Conservation (phyloP, 2,329 filamentous ascomycete species). For the Alternaria hordeiaustralica region DNA sequence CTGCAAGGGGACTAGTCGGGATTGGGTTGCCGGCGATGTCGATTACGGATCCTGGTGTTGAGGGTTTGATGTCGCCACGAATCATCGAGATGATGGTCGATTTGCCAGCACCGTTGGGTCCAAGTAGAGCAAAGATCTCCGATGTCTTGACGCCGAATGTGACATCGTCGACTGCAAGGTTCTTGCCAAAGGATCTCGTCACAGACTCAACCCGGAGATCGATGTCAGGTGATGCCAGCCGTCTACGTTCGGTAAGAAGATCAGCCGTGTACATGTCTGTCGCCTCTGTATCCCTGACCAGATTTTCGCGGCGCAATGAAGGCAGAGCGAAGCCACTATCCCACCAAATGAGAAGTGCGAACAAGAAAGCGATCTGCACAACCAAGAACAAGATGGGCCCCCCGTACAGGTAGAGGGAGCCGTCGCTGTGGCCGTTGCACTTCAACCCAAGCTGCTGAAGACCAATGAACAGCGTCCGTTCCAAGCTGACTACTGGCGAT, state of each 20-base stretch:
- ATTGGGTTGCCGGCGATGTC: conserved; percentile 81
- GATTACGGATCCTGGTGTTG: conserved; percentile 71
- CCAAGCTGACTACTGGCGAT: conserved; percentile 50
- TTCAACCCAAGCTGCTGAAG: conserved; percentile 85
- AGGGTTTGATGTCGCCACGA: conserved; percentile 83
- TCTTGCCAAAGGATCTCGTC: conserved; percentile 77
- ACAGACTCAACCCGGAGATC: conserved; percentile 81
- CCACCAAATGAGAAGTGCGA: conserved; percentile 76
- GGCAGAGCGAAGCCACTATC: conserved; percentile 72
- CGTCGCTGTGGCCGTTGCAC: conserved; percentile 73
- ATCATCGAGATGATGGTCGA: conserved; percentile 89
- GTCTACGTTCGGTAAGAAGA: conserved; percentile 67
- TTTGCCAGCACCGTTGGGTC: conserved; percentile 93
- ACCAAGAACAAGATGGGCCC: conserved; percentile 85
- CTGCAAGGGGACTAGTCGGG: conserved; percentile 71
- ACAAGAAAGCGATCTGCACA: conserved; percentile 73
- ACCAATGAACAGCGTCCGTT: conserved; percentile 74
- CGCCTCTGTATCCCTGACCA: conserved; percentile 52
- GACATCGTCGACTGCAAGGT: conserved; percentile 82
- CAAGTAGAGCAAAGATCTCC: conserved; percentile 87
- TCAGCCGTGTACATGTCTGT: conserved; percentile 59
- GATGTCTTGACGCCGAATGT: conserved; percentile 80
- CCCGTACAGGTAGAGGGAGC: conserved; percentile 75
- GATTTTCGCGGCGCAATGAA: conserved; percentile 52
- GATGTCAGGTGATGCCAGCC: conserved; percentile 67